Percentiles rank a stretch among this genome's conserved stretches.
Conservation (phyloP, 257 asterid species). For the Salvia rosmarinus region DNA sequence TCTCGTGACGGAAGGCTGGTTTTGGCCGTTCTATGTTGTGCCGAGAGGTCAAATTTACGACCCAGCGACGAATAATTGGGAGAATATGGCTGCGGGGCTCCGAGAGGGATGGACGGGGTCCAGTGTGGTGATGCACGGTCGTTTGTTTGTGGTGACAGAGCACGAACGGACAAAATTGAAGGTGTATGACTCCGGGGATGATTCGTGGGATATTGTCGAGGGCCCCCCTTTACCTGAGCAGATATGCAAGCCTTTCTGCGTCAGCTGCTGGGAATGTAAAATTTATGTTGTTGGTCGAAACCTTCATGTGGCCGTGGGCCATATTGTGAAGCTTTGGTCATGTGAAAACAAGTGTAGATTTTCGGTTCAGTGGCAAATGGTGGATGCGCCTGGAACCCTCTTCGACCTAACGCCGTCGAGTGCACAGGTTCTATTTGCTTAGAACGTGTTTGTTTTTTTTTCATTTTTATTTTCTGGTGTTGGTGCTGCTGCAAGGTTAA, state of each 20-base stretch:
- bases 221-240: constrained; percentile 84
- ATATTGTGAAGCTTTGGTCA: constrained; percentile 35
- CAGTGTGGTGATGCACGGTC: constrained; percentile 70
- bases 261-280: constrained; percentile 60
- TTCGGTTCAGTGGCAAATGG: constrained; percentile 67
- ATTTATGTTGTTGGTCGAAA: constrained; percentile 85
- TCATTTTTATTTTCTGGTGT: not conserved
- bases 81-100: constrained; percentile 79
- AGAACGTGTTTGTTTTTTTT: constrained; percentile 32
- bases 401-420: constrained; percentile 77
- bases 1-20: constrained; percentile 96
- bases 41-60: constrained; percentile 94
- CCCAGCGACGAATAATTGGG: constrained; percentile 77
- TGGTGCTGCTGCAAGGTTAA: constrained; percentile 28
- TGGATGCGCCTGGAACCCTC: constrained; percentile 75
- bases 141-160: constrained; percentile 86
- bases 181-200: constrained; percentile 72
- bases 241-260: constrained; percentile 91
- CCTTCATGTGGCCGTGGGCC: constrained; percentile 90
- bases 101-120: constrained; percentile 99
- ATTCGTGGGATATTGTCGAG: constrained; percentile 83
- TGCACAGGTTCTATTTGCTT: constrained; percentile 91
- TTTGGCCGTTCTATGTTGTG: constrained; percentile 92
- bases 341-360: constrained; percentile 46
- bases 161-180: constrained; percentile 88